Conservation (phyloP, 768 basidiomycete genomes). For the Pulveroboletus sp. region DNA sequence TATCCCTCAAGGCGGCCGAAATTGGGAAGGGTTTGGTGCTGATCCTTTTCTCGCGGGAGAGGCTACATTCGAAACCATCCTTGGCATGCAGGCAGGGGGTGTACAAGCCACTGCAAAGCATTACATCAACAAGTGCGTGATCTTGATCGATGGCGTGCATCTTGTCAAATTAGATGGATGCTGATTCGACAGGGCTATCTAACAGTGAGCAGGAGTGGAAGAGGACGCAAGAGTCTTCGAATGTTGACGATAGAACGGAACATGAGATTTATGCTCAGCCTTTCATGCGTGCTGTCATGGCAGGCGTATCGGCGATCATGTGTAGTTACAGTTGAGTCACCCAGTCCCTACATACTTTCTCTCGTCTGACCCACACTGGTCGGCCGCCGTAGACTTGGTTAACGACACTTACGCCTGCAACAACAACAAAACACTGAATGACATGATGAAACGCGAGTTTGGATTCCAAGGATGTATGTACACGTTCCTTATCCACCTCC, state of each 20-base stretch:
- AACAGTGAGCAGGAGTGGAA: conserved; percentile 37
- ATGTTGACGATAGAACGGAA: conserved; percentile 43
- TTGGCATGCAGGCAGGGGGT: conserved; percentile 78
- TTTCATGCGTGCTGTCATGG: conserved; percentile 58
- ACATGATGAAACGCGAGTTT: conserved; percentile 60
- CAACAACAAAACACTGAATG: conserved; percentile 56
- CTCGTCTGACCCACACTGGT: conserved; percentile 1
- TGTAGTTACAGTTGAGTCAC: conserved; percentile 49
- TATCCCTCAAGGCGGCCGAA: conserved; percentile 76
- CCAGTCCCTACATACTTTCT: not conserved
- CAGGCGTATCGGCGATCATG: conserved; percentile 65
- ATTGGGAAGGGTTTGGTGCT: conserved; percentile 93
- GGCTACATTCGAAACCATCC: conserved; percentile 69
- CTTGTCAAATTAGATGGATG: too few relatives aligned
- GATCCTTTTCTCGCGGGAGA: conserved; percentile 86
- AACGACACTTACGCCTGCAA: conserved; percentile 65
- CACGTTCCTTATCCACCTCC: not conserved
- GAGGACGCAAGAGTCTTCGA: conserved; percentile 32
- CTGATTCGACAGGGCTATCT: not conserved
- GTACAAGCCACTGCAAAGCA: conserved; percentile 90
- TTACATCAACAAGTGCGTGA: conserved; percentile 59
- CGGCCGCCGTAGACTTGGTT: conserved; percentile 40
- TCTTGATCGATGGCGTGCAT: not conserved
- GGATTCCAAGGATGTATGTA: conserved; percentile 61
- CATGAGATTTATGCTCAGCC: conserved; percentile 60